Conservation (phyloP, 2,329 filamentous ascomycete genomes). For the Fusarium robinianum region DNA sequence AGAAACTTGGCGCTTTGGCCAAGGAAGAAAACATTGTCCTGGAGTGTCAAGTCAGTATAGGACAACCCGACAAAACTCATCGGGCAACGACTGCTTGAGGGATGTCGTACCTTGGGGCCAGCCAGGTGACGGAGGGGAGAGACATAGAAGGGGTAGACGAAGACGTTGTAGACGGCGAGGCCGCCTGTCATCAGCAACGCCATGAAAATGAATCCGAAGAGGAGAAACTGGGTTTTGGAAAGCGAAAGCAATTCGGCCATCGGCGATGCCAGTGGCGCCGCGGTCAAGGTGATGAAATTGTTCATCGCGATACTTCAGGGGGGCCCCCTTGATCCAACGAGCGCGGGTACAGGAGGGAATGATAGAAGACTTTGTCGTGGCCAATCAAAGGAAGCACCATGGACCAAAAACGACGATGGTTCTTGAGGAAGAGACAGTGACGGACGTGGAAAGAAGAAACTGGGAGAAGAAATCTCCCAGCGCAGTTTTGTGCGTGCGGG, state of each 20-base stretch:
- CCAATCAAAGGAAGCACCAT: no score
- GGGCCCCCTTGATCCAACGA: no score
- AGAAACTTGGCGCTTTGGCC: slow-evolving; percentile 46
- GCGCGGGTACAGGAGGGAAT: no score
- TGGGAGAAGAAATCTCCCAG: no score
- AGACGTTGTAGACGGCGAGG: slow-evolving; percentile 29
- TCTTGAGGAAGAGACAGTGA: no score
- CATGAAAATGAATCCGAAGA: background rate
- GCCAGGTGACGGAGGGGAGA: slow-evolving; percentile 52
- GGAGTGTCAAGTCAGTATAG: background rate
- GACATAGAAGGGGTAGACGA: slow-evolving; percentile 49
- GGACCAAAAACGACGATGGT: no score
- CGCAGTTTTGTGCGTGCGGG: no score
- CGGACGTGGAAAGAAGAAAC: no score
- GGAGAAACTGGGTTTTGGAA: background rate
- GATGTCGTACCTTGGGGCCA: slow-evolving; percentile 45
- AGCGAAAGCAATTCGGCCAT: slow-evolving; percentile 1
- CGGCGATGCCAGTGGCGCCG: background rate
- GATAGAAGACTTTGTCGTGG: no score
- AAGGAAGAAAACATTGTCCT: slow-evolving; percentile 47
- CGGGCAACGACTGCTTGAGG: background rate
- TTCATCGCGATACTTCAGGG: no score
- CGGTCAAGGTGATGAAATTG: no score
- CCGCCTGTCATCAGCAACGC: background rate
- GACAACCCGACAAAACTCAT: background rate